Evolutionary conservation across 495 filamentous ascomycete species (phyloP), one percentile per base, ranked within the genome.

Genomic region (Tetracladium setigerum): DNA sequence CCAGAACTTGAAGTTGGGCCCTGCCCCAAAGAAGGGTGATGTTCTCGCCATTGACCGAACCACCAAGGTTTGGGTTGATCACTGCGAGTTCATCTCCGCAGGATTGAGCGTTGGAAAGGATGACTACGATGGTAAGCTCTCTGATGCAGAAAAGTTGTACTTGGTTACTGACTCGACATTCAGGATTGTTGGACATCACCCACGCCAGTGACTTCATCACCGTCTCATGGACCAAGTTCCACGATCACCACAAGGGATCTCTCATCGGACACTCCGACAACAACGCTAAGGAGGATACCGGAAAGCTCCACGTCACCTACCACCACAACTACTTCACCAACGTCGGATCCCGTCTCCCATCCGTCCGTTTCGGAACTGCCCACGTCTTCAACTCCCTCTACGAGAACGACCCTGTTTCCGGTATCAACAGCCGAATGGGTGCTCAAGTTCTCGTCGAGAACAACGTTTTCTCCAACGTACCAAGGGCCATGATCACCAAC

Each of bases 51-150:
- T 84, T 32, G 70, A 75, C 59, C 72, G 57, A 52, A 67, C 52
- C 44, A 78, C 62, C 50, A 83, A 84, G 44, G 69, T 86, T 31
- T 84, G 81, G 81, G 66, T 85, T 31, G 82, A 87, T 62, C 81
- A 85, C 61, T 72, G 71, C 62, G 81, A 87, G 53, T 68, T 87
- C 11, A 74, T 72, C 27, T 78, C 73, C 30, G 70, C 79, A 62
- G 19, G 66, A 67, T 12, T 56, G 7, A 47, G 24, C 54, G 65
- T 68, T 50, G 71, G 69, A 64, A 83, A 82, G 60, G 81, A 85
- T 64, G 79, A 78, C 58, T 84, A 84, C 58, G 82, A 84, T 52
- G 82, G 73, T 54, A 73, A 76, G 54, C 68, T 74, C 40, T 44
- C 49, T 62, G 3, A 51, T 53, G 41, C 52, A 62, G 62, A 53